Evolutionary conservation across 192 early-diverging fungal species (phyloP).

Genomic region (Physocladia obscura): DNA sequence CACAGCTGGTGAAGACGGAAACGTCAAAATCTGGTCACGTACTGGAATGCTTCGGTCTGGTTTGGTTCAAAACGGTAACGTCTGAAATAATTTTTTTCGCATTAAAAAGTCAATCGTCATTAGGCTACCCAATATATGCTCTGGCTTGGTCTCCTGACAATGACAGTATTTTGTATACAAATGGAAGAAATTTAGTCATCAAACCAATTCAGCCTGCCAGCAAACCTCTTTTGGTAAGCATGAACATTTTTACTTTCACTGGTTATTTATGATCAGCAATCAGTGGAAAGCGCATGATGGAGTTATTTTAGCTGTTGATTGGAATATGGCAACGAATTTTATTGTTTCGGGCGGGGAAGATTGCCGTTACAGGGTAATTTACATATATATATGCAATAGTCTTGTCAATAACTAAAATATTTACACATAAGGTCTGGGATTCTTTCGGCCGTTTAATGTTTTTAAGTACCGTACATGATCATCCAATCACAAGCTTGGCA

Average conservation of each 20-base stretch:
- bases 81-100: constrained; percentile 7
- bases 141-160: constrained; percentile 58
- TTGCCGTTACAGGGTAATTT: constrained; percentile 54
- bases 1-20: constrained; percentile 57
- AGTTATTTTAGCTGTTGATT: constrained; percentile 55
- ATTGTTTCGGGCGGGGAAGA: constrained; percentile 67
- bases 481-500: constrained; percentile 55
- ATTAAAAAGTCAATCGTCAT: neutral
- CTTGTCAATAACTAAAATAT: neutral
- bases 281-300: constrained; percentile 67
- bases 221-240: constrained; percentile 49
- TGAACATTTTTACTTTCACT: too few species aligned
- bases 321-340: constrained; percentile 55
- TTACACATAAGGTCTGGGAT: constrained; percentile 52
- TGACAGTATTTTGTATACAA: constrained; percentile 54
- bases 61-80: constrained; percentile 36
- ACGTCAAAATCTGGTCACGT: constrained; percentile 58
- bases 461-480: constrained; percentile 48
- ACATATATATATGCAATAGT: constrained; percentile 9
- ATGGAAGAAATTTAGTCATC: constrained; percentile 54
- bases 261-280: neutral
- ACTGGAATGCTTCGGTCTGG: constrained; percentile 62
- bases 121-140: constrained; percentile 54
- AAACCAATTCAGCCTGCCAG: constrained; percentile 56
- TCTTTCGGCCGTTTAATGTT: constrained; percentile 54